Base-by-base conservation (phyloP, 2,329 filamentous ascomycete genomes). In the Diaporthe vexans region DNA sequence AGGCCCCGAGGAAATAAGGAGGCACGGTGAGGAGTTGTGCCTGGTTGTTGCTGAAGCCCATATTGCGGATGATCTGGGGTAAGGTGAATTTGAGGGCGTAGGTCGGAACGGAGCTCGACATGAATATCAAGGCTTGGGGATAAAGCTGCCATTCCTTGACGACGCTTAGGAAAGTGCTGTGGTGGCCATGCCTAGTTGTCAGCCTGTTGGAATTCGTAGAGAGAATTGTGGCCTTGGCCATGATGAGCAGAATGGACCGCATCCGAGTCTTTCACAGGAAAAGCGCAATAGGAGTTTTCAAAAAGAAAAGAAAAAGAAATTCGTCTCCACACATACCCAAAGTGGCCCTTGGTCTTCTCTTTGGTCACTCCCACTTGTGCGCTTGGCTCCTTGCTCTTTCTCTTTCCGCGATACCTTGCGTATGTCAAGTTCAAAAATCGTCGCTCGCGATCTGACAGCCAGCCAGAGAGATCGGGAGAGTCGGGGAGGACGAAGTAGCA, bases 21-120 rank as follows among this genome's bases (percentile, higher is more conserved):
- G 57, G 57, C 1, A 59, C 57, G 6, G 57, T 59, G n/a, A 59
- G 57, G 2, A 59, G 35, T 59, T 59, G 57, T 40, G 57, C 57
- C 13, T 59, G 57, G 9, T 19, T 59, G 35, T 59, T 40, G 57
- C 35, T 59, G 83, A 93, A 95, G 0, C 91, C 91, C 1, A 86
- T 79, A 6, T 91, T 73, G 0, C 93, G 94, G 9, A 95, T 88
- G 51, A 70, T 70, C 33, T 81, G 79, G 8, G 83, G 83, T 6
- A 79, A 71, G 13, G 77, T 80, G 46, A 79, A 79, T 48, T 80
- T 80, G 51, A 71, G 69, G 15, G 69, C 69, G 43, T 71, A 71
- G 29, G 54, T 71, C 15, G 81, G 82, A 0, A 85, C 83, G 0
- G 84, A 80, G 68, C 85, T 86, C n/a, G 81, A 85, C 82, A 83